phyloP scores from a whole-genome alignment of 1,284 basidiomycete species.

The Peniophora sp. region DNA sequence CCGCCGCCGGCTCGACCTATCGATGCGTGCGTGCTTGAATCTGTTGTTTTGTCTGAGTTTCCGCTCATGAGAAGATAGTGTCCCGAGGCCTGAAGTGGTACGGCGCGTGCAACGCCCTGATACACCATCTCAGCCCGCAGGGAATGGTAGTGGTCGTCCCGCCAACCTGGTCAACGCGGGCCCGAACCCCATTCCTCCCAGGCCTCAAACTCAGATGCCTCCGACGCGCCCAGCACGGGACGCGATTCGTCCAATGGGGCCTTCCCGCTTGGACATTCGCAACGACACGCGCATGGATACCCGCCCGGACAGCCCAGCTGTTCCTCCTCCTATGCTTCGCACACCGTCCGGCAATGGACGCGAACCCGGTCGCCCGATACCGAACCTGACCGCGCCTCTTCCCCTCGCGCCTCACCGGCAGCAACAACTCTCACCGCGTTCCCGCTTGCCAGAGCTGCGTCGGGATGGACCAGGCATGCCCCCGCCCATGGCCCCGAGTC shows the following conservation, averaged over 20 bases:
- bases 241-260: background rate
- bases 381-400: slow-evolving; percentile 1
- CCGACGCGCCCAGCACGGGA: slow-evolving; percentile 1
- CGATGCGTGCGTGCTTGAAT: slow-evolving; percentile 3
- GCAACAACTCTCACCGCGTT: slow-evolving; percentile 32
- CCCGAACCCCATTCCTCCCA: background rate
- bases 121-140: slow-evolving; percentile 10
- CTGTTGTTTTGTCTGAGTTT: background rate
- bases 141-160: slow-evolving; percentile 6
- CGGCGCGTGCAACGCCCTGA: slow-evolving; percentile 38
- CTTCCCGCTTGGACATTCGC: background rate
- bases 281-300: background rate
- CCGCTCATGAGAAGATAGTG: slow-evolving; percentile 27
- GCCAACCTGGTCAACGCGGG: too few species aligned
- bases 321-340: background rate
- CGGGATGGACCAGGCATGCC: slow-evolving; percentile 53
- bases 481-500: slow-evolving; percentile 71
- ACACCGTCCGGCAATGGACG: background rate
- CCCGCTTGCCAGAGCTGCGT: slow-evolving; percentile 18
- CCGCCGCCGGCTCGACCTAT: background rate
- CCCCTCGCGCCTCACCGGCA: slow-evolving; percentile 26
- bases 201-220: background rate
- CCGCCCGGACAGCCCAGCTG: background rate
- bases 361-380: slow-evolving; percentile 1
- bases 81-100: slow-evolving; percentile 71